phyloP scores from a whole-genome alignment of 1,284 basidiomycete genomes.

The Porodaedalea pini region DNA sequence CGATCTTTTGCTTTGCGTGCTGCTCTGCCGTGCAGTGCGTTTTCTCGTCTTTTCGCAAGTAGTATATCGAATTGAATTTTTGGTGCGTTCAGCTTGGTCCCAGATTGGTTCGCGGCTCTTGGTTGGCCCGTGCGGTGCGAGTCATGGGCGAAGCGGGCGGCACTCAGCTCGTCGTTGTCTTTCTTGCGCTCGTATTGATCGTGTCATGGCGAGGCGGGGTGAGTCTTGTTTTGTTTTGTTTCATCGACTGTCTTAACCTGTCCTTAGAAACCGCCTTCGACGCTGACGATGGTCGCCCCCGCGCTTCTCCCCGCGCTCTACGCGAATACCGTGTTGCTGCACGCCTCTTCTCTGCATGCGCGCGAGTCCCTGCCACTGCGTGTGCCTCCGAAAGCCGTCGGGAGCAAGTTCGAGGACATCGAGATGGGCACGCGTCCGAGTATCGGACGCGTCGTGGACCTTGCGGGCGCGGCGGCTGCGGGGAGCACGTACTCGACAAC shows the following conservation, averaged over 20 bases:
- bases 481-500: constrained; percentile 3
- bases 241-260: background rate
- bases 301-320: constrained; percentile 17
- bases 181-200: constrained; percentile 13
- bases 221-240: constrained; percentile 4
- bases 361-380: background rate
- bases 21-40: constrained; percentile 5
- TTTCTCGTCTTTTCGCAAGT: background rate
- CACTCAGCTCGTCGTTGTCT: constrained; percentile 7
- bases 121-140: constrained; percentile 2
- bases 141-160: constrained; percentile 14
- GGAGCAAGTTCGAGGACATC: constrained; percentile 8
- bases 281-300: constrained; percentile 6
- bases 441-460: background rate
- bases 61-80: background rate
- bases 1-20: constrained; percentile 8
- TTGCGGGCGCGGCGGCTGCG: background rate
- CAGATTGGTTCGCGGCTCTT: background rate
- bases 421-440: constrained; percentile 15
- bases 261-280: constrained; percentile 4
- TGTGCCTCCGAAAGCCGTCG: background rate
- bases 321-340: constrained; percentile 16
- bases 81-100: background rate
- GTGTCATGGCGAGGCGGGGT: constrained; percentile 8
- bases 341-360: constrained; percentile 1